These are phyloP conservation scores for Macroventuria anomochaeta DNA, from an alignment of 2,329 filamentous ascomycete species.

Conservation along the genomic window DNA sequence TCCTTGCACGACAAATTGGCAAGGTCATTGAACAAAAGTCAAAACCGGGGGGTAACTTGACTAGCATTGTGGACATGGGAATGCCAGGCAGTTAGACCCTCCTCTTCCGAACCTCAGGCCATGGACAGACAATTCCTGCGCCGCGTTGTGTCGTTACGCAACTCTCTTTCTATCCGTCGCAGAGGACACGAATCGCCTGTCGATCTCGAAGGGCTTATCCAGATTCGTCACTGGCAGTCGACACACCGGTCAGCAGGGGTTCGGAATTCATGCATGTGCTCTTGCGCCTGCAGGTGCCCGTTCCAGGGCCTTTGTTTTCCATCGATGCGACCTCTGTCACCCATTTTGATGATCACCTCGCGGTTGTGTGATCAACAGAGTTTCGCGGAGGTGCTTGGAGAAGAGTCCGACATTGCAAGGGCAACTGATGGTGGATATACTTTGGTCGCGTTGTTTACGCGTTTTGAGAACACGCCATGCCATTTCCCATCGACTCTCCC, in stretches of 20 bases:
- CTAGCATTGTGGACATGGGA: neutral
- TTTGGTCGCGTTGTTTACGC: conserved; percentile 19
- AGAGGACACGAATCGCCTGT: neutral
- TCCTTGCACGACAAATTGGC: neutral
- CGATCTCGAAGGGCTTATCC: neutral
- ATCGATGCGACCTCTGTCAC: conserved; percentile 13
- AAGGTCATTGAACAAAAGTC: conserved; percentile 3
- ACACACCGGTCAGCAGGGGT: conserved; percentile 10
- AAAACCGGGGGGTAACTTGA: conserved; percentile 11
- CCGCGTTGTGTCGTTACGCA: neutral
- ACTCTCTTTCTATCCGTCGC: neutral
- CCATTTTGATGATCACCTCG: conserved; percentile 15
- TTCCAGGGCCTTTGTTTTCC: neutral
- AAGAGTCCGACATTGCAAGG: conserved; percentile 13
- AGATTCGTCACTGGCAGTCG: neutral
- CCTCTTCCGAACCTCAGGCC: neutral
- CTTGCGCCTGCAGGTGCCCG: conserved; percentile 10
- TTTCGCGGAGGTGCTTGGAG: conserved; percentile 1
- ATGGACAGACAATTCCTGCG: neutral
- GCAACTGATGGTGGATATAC: conserved; percentile 12
- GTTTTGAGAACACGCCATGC: neutral
- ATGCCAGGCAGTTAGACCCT: conserved; percentile 2
- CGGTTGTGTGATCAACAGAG: conserved; percentile 6
- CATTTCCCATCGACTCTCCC: neutral
- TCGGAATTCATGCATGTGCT: conserved; percentile 8